Conservation (phyloP, 306 rosid genomes). For the Abrus pulchellus region DNA sequence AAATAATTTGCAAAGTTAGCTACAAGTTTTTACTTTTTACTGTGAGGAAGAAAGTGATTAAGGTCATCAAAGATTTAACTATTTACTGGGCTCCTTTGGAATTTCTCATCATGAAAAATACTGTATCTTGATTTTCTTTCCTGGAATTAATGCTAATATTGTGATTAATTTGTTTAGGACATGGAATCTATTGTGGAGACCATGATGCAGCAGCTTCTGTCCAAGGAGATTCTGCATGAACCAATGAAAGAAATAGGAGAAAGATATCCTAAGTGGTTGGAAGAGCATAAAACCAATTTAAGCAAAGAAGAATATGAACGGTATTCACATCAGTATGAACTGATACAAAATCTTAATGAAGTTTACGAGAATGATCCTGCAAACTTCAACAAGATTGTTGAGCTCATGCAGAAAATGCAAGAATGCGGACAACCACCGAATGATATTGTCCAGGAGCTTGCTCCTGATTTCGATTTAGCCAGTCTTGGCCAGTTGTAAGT, state of each 20-base stretch:
- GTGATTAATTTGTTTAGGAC: slow-evolving; percentile 58
- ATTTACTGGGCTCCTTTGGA: background rate
- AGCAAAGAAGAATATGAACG: slow-evolving; percentile 82
- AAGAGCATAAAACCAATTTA: slow-evolving; percentile 80
- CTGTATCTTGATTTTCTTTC: slow-evolving; percentile 1
- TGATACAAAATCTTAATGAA: slow-evolving; percentile 76
- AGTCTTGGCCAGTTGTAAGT: slow-evolving; percentile 92
- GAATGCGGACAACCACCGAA: slow-evolving; percentile 98
- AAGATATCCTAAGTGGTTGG: slow-evolving; percentile 96
- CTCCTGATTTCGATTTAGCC: slow-evolving; percentile 85
- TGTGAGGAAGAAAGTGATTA: slow-evolving; percentile 11
- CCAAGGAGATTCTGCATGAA: slow-evolving; percentile 96
- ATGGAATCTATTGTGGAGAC: slow-evolving; percentile 93
- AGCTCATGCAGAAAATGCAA: slow-evolving; percentile 99
- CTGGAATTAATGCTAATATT: slow-evolving; percentile 34
- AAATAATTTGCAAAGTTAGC: background rate
- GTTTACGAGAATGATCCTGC: slow-evolving; percentile 81
- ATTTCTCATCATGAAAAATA: background rate
- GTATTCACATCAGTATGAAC: slow-evolving; percentile 67
- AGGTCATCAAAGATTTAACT: slow-evolving; percentile 21
- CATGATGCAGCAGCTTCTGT: slow-evolving; percentile 96
- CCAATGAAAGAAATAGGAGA: slow-evolving; percentile 98
- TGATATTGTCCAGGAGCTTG: slow-evolving; percentile 85
- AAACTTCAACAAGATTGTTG: slow-evolving; percentile 82
- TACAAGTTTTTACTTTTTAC: background rate